phyloP scores from a whole-genome alignment of 2,329 filamentous ascomycete species.

The Xylaria sp. region DNA sequence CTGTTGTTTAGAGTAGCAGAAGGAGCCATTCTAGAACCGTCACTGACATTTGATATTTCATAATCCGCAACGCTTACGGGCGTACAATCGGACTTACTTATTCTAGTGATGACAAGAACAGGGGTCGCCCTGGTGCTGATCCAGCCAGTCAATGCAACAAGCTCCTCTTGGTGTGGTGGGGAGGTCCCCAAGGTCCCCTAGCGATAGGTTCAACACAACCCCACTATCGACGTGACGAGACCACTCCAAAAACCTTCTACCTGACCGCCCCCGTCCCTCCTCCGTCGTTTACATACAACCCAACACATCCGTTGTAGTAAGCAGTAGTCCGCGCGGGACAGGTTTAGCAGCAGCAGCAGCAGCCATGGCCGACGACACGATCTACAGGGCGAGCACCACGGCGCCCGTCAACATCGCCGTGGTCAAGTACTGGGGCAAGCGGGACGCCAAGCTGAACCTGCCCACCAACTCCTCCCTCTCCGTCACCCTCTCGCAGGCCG shows the following conservation, averaged over 20 bases:
- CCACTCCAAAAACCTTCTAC: background rate
- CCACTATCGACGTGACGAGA: background rate
- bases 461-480: slow-evolving; percentile 98
- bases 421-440: slow-evolving; percentile 99
- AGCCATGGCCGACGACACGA: slow-evolving; percentile 53
- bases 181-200: background rate
- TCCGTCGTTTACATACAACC: background rate
- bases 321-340: too few species aligned
- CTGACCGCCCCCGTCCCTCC: background rate
- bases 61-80: too few species aligned
- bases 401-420: slow-evolving; percentile 98
- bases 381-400: slow-evolving; percentile 93
- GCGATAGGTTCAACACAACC: background rate
- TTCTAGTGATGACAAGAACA: background rate
- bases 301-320: background rate
- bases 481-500: slow-evolving; percentile 91
- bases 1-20: too few species aligned
- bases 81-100: background rate
- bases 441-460: slow-evolving; percentile 89
- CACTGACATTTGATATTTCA: too few species aligned
- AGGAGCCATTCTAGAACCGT: too few species aligned
- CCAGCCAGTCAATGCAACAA: background rate
- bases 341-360: too few species aligned
- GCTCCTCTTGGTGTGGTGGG: background rate
- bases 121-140: background rate